These are phyloP conservation scores for Populus pruinosa DNA, from an alignment of 345 rosid genomes.

Conservation along the genomic window DNA sequence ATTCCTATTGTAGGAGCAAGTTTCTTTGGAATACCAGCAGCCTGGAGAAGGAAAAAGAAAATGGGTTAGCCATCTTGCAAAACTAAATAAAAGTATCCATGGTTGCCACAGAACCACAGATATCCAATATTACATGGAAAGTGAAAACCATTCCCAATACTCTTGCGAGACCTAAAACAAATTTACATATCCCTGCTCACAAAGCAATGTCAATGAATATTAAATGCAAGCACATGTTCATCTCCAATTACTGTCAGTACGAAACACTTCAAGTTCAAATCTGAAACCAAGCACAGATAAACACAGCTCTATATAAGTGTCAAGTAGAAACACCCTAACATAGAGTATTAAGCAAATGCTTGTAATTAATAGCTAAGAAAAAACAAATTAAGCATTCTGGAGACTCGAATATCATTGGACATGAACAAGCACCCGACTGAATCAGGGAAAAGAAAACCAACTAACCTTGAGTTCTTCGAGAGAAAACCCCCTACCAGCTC, in stretches of 20 bases:
- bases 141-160: background rate
- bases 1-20: conserved; percentile 80
- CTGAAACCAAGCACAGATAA: background rate
- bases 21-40: conserved; percentile 82
- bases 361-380: background rate
- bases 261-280: background rate
- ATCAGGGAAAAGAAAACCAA: background rate
- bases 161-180: background rate
- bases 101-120: background rate
- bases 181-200: background rate
- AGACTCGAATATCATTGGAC: background rate
- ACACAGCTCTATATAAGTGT: too few species aligned
- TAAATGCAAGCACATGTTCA: background rate
- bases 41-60: conserved; percentile 28
- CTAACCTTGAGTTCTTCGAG: conserved; percentile 91
- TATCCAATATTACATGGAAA: background rate
- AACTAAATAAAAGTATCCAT: background rate
- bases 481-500: conserved; percentile 82
- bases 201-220: background rate
- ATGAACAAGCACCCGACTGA: background rate
- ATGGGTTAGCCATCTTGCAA: background rate
- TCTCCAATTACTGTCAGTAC: background rate
- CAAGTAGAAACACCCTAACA: background rate
- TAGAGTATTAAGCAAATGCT: too few species aligned
- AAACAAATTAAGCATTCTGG: background rate